Percentiles rank a stretch among this genome's conserved stretches.
Conservation (phyloP, 2,329 filamentous ascomycete genomes). For the Hymenoscyphus scutula region DNA sequence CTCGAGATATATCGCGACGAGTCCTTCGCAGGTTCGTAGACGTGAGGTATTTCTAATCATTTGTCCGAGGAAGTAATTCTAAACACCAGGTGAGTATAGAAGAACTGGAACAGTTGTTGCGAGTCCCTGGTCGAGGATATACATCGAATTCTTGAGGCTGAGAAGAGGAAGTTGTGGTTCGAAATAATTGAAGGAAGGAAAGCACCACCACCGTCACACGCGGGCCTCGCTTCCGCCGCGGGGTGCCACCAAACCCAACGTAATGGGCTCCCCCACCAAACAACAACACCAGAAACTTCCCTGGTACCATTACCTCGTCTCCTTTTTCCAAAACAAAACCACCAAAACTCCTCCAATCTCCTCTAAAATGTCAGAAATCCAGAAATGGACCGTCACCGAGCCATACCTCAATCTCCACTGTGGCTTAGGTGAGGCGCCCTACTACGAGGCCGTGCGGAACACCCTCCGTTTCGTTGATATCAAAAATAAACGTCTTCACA, state of each 20-base stretch:
- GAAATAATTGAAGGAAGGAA: no score
- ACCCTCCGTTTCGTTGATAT: conserved; percentile 80
- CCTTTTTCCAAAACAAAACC: conserved; percentile 13
- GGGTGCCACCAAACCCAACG: neutral
- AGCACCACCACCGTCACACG: no score
- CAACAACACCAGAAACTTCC: conserved; percentile 11
- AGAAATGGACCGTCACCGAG: conserved; percentile 47
- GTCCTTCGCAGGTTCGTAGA: neutral
- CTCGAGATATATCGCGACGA: neutral
- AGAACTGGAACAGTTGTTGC: neutral
- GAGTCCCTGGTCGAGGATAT: neutral
- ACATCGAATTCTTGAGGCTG: neutral
- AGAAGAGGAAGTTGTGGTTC: neutral
- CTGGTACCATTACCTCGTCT: conserved; percentile 21
- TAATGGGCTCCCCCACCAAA: conserved; percentile 4
- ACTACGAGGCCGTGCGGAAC: conserved; percentile 64
- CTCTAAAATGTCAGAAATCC: conserved; percentile 30
- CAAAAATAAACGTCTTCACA: conserved; percentile 70
- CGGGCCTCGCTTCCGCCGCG: conserved; percentile 6
- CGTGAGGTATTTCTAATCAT: neutral
- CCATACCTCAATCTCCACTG: conserved; percentile 60
- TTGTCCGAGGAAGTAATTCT: neutral
- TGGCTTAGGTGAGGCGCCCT: conserved; percentile 70
- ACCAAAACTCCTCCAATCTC: neutral
- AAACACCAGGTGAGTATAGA: neutral